A percentile compares a stretch with the other conserved stretches of the same genome.
These are phyloP conservation scores for Pyrenula aspistea DNA, from an alignment of 495 filamentous ascomycete genomes.

Conservation along the genomic window DNA sequence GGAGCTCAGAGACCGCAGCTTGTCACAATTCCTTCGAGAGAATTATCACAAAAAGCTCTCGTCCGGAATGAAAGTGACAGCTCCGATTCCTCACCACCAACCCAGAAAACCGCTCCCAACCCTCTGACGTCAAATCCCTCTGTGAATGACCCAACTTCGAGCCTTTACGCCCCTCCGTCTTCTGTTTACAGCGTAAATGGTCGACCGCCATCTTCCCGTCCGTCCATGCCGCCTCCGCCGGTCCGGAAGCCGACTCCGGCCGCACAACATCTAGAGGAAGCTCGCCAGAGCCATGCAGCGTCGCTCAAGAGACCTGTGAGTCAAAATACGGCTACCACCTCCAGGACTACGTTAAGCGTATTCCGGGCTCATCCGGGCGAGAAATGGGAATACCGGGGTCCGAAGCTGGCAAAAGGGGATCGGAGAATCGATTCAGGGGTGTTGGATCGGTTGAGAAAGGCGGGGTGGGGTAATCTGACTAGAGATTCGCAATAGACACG, in stretches of 20 bases:
- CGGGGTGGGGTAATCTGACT: background rate
- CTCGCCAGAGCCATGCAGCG: background rate
- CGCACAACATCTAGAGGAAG: background rate
- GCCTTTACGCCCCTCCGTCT: background rate
- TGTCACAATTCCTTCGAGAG: background rate
- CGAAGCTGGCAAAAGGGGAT: background rate
- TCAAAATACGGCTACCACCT: background rate
- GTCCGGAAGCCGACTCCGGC: background rate
- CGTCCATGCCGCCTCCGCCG: background rate
- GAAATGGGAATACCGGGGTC: background rate
- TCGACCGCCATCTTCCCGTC: background rate
- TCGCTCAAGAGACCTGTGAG: background rate
- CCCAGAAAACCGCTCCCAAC: background rate
- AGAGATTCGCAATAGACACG: background rate
- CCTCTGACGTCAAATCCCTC: background rate
- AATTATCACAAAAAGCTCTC: background rate
- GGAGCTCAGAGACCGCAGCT: background rate
- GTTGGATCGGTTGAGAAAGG: background rate
- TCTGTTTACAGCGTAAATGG: background rate
- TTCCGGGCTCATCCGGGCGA: background rate
- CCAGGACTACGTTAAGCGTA: background rate
- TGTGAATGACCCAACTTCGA: background rate
- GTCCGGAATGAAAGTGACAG: background rate
- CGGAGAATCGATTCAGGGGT: background rate
- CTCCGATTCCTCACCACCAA: background rate